phyloP scores from a whole-genome alignment of 2,329 filamentous ascomycete species.

The Pseudocercospora fijiensis region DNA sequence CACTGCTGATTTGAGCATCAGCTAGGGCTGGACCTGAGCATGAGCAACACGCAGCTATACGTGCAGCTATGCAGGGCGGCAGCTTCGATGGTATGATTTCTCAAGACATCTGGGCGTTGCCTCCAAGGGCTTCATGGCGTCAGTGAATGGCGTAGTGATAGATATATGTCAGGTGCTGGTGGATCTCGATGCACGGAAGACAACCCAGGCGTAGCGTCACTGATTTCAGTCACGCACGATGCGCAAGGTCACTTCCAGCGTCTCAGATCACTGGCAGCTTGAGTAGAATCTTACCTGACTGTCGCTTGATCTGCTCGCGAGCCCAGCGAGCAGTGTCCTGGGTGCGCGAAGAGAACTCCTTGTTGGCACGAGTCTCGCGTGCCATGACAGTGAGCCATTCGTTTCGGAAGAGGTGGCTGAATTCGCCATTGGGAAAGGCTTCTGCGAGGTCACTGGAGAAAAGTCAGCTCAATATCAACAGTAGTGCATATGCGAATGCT shows the following conservation, averaged over 20 bases:
- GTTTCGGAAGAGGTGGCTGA: constrained; percentile 78
- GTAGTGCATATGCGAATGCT: constrained; percentile 37
- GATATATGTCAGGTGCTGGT: background rate
- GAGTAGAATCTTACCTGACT: constrained; percentile 47
- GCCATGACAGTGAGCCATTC: constrained; percentile 90
- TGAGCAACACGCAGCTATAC: background rate
- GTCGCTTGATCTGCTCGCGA: constrained; percentile 94
- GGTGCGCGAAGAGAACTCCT: constrained; percentile 80
- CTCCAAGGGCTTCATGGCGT: constrained; percentile 10
- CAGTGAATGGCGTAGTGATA: constrained; percentile 7
- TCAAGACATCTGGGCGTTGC: constrained; percentile 20
- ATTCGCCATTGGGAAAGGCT: constrained; percentile 86
- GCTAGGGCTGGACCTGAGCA: background rate
- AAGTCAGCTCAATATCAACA: constrained; percentile 40
- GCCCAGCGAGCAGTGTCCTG: constrained; percentile 96
- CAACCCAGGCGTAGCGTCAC: background rate
- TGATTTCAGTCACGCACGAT: background rate
- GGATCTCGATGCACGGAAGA: background rate
- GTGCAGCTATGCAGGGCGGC: background rate
- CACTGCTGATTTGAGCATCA: background rate
- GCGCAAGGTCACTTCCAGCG: background rate
- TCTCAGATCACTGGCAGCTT: background rate
- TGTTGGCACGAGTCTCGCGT: constrained; percentile 85
- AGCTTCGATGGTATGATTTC: background rate
- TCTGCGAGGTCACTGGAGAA: constrained; percentile 79